Evolutionary conservation across 2,329 filamentous ascomycete genomes (phyloP).

Genomic region (Cadophora sp.): DNA sequence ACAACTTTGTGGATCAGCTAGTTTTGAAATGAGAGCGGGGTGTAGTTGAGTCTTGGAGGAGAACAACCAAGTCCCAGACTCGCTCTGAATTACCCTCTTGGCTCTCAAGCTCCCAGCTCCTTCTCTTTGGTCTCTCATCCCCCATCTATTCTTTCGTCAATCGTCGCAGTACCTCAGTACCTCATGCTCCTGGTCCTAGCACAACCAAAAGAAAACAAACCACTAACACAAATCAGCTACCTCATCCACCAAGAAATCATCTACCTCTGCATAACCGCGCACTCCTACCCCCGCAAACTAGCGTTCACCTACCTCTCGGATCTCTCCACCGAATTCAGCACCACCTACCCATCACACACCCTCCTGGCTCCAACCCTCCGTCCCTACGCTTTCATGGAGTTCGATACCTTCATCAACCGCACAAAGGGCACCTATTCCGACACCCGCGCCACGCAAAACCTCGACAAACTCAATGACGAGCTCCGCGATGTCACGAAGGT

Average conservation of each 20-base stretch:
- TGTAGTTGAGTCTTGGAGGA: background rate
- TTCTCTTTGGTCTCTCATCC: background rate
- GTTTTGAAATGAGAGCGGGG: background rate
- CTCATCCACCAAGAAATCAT: conserved; percentile 82
- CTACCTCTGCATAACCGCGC: conserved; percentile 93
- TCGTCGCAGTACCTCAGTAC: background rate
- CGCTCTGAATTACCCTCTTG: background rate
- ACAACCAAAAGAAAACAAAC: background rate
- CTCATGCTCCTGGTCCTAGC: background rate
- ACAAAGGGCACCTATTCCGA: conserved; percentile 96
- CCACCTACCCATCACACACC: conserved; percentile 77
- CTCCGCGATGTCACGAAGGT: conserved; percentile 97
- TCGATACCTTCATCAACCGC: conserved; percentile 94
- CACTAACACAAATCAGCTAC: conserved; percentile 63
- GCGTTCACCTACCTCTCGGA: conserved; percentile 98
- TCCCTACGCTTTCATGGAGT: conserved; percentile 96
- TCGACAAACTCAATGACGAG: conserved; percentile 96
- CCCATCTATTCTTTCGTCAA: background rate
- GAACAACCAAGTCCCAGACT: background rate
- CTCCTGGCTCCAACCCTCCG: conserved; percentile 78
- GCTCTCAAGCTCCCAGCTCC: background rate
- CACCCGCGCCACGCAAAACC: conserved; percentile 86
- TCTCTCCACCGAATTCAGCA: conserved; percentile 88
- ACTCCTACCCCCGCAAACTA: conserved; percentile 94
- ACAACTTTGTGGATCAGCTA: background rate